These are phyloP conservation scores for Monosporascus sp. DNA, from an alignment of 2,329 filamentous ascomycete species.

Conservation along the genomic window DNA sequence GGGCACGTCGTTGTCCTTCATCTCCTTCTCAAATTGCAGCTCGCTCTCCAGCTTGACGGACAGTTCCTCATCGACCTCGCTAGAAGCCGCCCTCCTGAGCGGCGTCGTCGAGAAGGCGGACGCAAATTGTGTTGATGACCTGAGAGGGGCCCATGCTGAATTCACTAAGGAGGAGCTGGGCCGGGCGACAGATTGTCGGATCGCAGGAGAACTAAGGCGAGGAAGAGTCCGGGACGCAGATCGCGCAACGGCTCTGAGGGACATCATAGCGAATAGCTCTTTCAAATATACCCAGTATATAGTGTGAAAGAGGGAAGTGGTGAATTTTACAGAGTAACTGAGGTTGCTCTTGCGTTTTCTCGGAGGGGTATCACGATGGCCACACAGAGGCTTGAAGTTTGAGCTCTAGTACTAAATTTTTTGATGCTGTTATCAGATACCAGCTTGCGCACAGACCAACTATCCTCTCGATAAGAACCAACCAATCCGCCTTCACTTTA, in stretches of 20 bases:
- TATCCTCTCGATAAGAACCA: too few species aligned
- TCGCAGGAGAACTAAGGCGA: constrained; percentile 48
- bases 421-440: too few species aligned
- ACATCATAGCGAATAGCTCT: constrained; percentile 54
- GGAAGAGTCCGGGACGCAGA: constrained; percentile 60
- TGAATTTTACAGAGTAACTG: too few species aligned
- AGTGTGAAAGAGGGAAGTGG: not conserved
- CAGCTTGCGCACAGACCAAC: too few species aligned
- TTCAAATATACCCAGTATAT: too few species aligned
- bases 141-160: constrained; percentile 35
- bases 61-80: constrained; percentile 70
- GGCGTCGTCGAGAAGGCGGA: constrained; percentile 46
- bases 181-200: constrained; percentile 45
- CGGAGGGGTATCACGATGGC: not conserved
- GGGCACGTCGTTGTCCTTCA: constrained; percentile 67
- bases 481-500: too few species aligned
- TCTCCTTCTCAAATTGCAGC: constrained; percentile 76
- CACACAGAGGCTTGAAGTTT: not conserved
- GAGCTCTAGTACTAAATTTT: not conserved
- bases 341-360: too few species aligned
- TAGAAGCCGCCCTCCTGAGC: constrained; percentile 35
- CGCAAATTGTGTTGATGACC: constrained; percentile 32
- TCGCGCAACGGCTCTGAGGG: constrained; percentile 60
- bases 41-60: constrained; percentile 81
- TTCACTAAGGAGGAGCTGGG: constrained; percentile 45